Percentiles rank a stretch among this genome's conserved stretches.
Conservation (phyloP, 345 rosid species). For the Eucalyptus microcorys region DNA sequence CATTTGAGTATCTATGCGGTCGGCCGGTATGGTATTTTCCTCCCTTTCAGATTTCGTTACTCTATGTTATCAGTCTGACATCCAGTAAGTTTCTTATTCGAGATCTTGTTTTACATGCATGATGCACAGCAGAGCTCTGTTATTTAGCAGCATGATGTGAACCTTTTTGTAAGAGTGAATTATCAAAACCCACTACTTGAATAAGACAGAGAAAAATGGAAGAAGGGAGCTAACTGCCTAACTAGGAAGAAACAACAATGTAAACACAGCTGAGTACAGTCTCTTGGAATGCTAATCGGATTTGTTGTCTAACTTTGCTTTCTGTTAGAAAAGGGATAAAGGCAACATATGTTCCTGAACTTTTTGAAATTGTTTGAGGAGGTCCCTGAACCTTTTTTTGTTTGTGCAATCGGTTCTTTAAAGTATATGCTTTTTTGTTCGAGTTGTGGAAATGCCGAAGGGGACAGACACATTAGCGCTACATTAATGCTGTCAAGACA, state of each 20-base stretch:
- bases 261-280: not conserved
- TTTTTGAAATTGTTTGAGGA: not conserved
- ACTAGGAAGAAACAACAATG: not conserved
- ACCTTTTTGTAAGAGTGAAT: not conserved
- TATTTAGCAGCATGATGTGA: not conserved
- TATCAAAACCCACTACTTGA: not conserved
- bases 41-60: not conserved
- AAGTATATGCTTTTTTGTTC: not conserved
- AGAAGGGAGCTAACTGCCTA: not conserved
- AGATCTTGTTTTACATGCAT: not conserved
- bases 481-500: not conserved
- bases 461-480: not conserved
- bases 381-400: not conserved
- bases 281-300: not conserved
- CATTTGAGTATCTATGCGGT: conserved; percentile 80
- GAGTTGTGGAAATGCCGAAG: not conserved
- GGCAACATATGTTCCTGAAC: not conserved
- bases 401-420: not conserved
- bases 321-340: not conserved
- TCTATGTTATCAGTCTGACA: not conserved
- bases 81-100: not conserved
- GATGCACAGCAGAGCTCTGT: not conserved
- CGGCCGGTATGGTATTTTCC: conserved; percentile 36
- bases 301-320: not conserved
- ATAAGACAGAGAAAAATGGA: not conserved